A percentile compares a stretch with the other conserved stretches of the same genome.
Conservation (phyloP, 2,329 filamentous ascomycete species). For the Xylaria digitata region DNA sequence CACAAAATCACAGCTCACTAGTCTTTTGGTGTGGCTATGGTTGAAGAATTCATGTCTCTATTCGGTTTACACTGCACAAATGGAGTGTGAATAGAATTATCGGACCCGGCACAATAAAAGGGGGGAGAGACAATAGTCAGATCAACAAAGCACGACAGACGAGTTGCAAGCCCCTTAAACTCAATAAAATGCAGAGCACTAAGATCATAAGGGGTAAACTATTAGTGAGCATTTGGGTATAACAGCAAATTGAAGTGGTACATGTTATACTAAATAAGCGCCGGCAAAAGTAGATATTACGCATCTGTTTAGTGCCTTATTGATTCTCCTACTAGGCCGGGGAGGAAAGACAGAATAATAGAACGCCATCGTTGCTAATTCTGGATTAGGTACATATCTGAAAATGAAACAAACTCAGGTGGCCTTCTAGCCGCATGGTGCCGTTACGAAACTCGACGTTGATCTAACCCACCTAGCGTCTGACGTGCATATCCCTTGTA, state of each 20-base stretch:
- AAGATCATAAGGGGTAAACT: no score
- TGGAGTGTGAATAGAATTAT: no score
- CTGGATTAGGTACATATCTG: slow-evolving; percentile 6
- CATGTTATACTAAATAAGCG: no score
- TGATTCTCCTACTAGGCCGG: not conserved
- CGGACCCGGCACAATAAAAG: no score
- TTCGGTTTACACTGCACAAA: not conserved
- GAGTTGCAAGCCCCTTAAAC: no score
- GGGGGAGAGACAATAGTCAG: no score
- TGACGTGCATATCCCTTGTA: slow-evolving; percentile 4
- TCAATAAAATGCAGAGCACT: no score
- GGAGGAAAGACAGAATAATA: not conserved
- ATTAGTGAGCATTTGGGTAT: no score
- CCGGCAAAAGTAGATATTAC: no score
- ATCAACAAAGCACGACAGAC: no score
- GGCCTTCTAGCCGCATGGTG: not conserved
- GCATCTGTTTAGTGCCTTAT: no score
- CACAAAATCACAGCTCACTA: not conserved
- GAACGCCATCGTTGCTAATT: not conserved
- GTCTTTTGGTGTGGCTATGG: not conserved
- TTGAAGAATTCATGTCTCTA: not conserved
- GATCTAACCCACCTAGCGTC: not conserved
- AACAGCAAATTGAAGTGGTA: no score
- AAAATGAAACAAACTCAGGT: slow-evolving; percentile 1
- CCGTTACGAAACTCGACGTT: not conserved